These are phyloP conservation scores for Suillus placidus DNA, from an alignment of 768 basidiomycete genomes.

Conservation along the genomic window DNA sequence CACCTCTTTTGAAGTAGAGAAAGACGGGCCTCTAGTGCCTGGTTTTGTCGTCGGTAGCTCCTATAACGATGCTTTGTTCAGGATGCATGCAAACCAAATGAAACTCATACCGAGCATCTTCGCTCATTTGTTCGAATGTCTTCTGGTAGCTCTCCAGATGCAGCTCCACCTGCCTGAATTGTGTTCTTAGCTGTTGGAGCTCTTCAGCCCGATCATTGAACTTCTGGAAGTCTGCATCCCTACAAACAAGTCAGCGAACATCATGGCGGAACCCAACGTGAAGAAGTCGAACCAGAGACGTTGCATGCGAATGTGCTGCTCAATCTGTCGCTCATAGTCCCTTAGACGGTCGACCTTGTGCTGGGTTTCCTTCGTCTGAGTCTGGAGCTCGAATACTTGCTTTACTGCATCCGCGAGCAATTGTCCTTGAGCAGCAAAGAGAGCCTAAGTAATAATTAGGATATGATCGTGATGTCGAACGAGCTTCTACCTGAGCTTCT, in stretches of 20 bases:
- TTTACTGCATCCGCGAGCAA: constrained; percentile 69
- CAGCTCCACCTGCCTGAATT: constrained; percentile 68
- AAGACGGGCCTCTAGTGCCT: constrained; percentile 61
- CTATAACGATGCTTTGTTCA: constrained; percentile 36
- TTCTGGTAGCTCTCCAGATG: constrained; percentile 60
- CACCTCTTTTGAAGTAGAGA: constrained; percentile 46
- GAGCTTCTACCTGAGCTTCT: constrained; percentile 57
- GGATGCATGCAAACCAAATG: neutral
- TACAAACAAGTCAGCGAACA: constrained; percentile 32
- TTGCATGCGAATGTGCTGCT: constrained; percentile 77
- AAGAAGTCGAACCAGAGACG: constrained; percentile 64
- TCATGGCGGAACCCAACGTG: neutral
- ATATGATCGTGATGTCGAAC: neutral
- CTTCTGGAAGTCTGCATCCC: constrained; percentile 75
- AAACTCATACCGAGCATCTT: constrained; percentile 54
- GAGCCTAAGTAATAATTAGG: constrained; percentile 45
- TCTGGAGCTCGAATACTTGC: constrained; percentile 72
- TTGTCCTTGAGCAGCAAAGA: constrained; percentile 68
- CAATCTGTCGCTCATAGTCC: constrained; percentile 88
- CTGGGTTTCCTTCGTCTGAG: constrained; percentile 73
- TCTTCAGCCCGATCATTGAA: constrained; percentile 67
- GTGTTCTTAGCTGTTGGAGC: constrained; percentile 55
- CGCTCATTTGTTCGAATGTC: constrained; percentile 55
- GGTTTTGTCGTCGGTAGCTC: constrained; percentile 59
- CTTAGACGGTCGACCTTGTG: constrained; percentile 80